Conservation (phyloP, 2,329 filamentous ascomycete species). For the Botryotinia calthae region DNA sequence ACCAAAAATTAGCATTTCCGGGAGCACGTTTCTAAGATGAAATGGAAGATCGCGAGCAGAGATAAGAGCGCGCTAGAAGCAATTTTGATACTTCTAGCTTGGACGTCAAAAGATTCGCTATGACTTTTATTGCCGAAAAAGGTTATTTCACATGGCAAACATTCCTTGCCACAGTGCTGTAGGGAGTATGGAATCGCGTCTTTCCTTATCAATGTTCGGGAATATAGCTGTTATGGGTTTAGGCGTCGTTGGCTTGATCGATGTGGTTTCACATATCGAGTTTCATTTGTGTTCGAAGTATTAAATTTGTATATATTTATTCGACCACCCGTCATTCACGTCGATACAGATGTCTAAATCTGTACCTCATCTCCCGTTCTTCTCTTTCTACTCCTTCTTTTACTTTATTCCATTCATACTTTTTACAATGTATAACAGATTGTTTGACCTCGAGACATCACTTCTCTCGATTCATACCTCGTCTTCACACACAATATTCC, state of each 20-base stretch:
- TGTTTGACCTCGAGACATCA: background rate
- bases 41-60: background rate
- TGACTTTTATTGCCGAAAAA: background rate
- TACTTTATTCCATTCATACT: background rate
- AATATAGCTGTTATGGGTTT: background rate
- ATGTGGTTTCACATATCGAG: background rate
- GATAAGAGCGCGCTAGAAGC: constrained; percentile 1
- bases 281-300: background rate
- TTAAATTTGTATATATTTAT: background rate
- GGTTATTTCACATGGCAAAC: background rate
- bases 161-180: background rate
- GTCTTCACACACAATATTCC: background rate
- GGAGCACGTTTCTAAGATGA: background rate
- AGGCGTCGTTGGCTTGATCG: background rate
- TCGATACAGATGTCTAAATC: background rate
- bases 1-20: background rate
- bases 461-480: background rate
- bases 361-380: background rate
- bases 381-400: background rate
- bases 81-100: constrained; percentile 11
- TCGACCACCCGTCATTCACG: background rate
- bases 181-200: background rate
- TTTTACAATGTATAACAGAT: too few species aligned
- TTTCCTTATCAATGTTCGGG: background rate
- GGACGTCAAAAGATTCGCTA: background rate